Evolutionary conservation across 2,329 filamentous ascomycete genomes (phyloP), one percentile per base, ranked within the genome.

Genomic region (Leptodontidium sp.): DNA sequence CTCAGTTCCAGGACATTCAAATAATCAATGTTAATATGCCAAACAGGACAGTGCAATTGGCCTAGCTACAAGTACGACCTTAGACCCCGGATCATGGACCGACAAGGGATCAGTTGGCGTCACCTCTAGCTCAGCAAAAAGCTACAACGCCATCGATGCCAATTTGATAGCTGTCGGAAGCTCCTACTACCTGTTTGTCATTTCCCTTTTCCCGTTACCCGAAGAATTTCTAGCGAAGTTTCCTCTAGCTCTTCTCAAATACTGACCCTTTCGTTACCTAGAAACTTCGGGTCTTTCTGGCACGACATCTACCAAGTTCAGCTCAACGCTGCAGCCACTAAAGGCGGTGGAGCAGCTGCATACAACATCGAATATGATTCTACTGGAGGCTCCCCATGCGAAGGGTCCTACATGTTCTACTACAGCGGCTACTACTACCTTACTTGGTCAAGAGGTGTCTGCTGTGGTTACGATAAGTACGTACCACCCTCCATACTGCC

Each of bases 251-350:
- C 4, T 40, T 40, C 8, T 40, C 38, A 12, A 40, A 40, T 12
- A 11, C 38, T 40, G 38, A 40, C 9, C 38, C 2, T 40, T 40
- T 12, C 7, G 7, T 8, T 2, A 40, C 11, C 21, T 50, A 50
- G 47, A 8, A 87, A 83, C 69, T 93, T 91, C 71, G 90, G 90
- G 29, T 90, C 87, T 14, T 93, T 91, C 83, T 93, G 89, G 89
- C 78, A 80, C 7, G 86, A 89, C 75, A 83, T 92, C 68, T 90
- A 87, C 80, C 86, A 88, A 75, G 86, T 87, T 0, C 76, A 81
- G 45, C 84, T 91, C 77, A 76, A 73, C 45, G 76, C 76, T 40
- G 73, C 77, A 1, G 76, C 78, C 8, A 79, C 77, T 12, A 78
- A 75, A 26, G 74, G 74, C 3, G 68, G 76, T 2, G 72, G 75